phyloP scores from a whole-genome alignment of 768 basidiomycete species.

The Clathrus columnatus region DNA sequence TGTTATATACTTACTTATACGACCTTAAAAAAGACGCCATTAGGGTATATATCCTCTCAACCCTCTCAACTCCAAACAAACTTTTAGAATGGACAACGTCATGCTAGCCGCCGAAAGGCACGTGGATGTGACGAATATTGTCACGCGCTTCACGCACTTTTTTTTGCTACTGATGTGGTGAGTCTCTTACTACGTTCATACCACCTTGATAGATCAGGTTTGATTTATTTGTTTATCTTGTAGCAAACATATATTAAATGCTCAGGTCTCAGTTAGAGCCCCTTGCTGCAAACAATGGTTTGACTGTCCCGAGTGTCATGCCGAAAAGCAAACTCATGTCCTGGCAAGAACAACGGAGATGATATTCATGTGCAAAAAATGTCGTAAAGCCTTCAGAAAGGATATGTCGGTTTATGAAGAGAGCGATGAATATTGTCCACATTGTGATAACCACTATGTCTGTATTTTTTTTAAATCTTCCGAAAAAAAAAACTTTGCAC shows the following conservation, averaged over 20 bases:
- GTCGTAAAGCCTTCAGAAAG: slow-evolving; percentile 94
- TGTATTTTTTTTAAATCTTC: background rate
- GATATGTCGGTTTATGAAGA: slow-evolving; percentile 90
- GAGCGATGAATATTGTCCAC: slow-evolving; percentile 95
- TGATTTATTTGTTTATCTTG: background rate
- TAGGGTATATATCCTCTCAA: background rate
- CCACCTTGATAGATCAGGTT: background rate
- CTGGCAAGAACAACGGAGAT: slow-evolving; percentile 76
- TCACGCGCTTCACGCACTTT: background rate
- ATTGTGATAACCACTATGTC: slow-evolving; percentile 98
- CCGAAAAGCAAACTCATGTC: slow-evolving; percentile 65
- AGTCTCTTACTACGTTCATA: background rate
- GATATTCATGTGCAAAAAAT: slow-evolving; percentile 79
- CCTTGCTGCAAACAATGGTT: slow-evolving; percentile 98
- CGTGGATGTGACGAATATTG: too few species aligned
- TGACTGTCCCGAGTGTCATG: slow-evolving; percentile 95
- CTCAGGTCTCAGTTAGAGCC: slow-evolving; percentile 91
- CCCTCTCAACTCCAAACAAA: too few species aligned
- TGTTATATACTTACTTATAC: slow-evolving; percentile 31
- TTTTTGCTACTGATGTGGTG: slow-evolving; percentile 1
- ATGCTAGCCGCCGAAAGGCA: too few species aligned
- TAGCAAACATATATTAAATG: slow-evolving; percentile 95
- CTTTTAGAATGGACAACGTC: too few species aligned
- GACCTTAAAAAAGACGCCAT: slow-evolving; percentile 39
- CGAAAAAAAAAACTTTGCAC: background rate